Conservation (phyloP, 192 early-diverging fungal genomes). For the Radiomyces spectabilis region DNA sequence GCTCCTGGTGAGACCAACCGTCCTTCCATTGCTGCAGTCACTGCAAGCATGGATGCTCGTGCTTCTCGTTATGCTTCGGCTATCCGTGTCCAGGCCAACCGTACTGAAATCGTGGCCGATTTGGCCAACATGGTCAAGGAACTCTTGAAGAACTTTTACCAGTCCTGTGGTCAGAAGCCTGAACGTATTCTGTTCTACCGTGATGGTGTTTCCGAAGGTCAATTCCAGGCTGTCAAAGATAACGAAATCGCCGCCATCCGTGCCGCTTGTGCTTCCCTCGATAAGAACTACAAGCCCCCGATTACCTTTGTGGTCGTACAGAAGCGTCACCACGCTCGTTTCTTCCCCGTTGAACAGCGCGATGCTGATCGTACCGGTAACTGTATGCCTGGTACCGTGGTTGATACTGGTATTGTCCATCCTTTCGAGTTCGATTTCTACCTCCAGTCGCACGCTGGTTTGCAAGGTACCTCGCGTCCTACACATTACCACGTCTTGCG, state of each 20-base stretch:
- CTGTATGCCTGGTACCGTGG: conserved; percentile 73
- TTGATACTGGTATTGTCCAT: conserved; percentile 67
- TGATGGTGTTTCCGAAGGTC: conserved; percentile 86
- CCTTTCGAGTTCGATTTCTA: conserved; percentile 86
- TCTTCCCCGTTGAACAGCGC: conserved; percentile 60
- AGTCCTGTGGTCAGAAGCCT: conserved; percentile 63
- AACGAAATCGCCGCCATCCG: conserved; percentile 51
- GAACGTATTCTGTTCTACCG: conserved; percentile 79
- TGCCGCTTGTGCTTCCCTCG: conserved; percentile 54
- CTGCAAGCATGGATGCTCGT: conserved; percentile 59
- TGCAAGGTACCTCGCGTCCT: conserved; percentile 90
- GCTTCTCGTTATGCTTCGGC: conserved; percentile 57
- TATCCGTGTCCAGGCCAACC: conserved; percentile 58
- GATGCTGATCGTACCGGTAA: conserved; percentile 74
- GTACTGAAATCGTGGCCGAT: conserved; percentile 66
- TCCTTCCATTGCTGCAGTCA: conserved; percentile 73
- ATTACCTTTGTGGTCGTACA: conserved; percentile 83
- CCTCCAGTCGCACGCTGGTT: conserved; percentile 82
- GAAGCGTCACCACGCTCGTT: conserved; percentile 86
- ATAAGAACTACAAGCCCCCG: conserved; percentile 61
- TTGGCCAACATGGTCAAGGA: conserved; percentile 58
- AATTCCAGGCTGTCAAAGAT: conserved; percentile 70
- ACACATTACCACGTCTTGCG: conserved; percentile 86
- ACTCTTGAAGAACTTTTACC: conserved; percentile 60
- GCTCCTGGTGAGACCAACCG: conserved; percentile 54